Base-by-base conservation (phyloP, 176 grass and related monocot species). In the Pontederia crassipes region DNA sequence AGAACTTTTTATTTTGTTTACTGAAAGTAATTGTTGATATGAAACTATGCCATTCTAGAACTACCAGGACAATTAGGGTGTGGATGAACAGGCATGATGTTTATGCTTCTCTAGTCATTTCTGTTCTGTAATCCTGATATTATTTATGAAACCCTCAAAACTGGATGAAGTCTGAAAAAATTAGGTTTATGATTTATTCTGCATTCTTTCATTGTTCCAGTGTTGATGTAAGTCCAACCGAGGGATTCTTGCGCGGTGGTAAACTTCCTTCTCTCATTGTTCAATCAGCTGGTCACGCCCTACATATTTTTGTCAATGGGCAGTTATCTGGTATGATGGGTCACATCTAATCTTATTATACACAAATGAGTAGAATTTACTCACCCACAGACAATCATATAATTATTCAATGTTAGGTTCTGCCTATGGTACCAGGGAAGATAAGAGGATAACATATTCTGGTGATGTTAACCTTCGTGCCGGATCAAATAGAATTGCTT, bases 391-490 rank as follows among this genome's bases (percentile, higher is more conserved):
- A 56, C 69, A 11, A 77, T 66, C 48, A 66, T 62, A 63, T 8
- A 55, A 51, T 4, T n/a, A 24, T 61, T 3, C 18, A 28, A 12
- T 26, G 59, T 9, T 54, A 98, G 94, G 88, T 70, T 98, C 94
- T 88, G 77, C 88, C 72, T 89, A 85, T 86, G 94, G 94, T 69
- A 93, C 64, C 32, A 93, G 94, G 85, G 82, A 98, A 78, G 73
- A 98, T 79, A 79, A 82, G 56, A 81, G 77, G 70, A 86, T 98
- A 27, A 81, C 78, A 72, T 98, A 89, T 67, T 87, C 68, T 49
- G 88, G 82, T 11, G 63, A 81, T 66, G 75, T 71, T 57, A 92
- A 98, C 71, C 84, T 93, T 48, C 88, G 85, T 77, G 84, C 88
- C 0, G 84, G 94, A 75, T 81, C 77, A 48, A 98, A 98, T 63